Percentiles rank a stretch among this genome's conserved stretches.
These are phyloP conservation scores for Miscanthus lutarioriparius DNA, from an alignment of 176 grass and related monocot species.

Conservation along the genomic window DNA sequence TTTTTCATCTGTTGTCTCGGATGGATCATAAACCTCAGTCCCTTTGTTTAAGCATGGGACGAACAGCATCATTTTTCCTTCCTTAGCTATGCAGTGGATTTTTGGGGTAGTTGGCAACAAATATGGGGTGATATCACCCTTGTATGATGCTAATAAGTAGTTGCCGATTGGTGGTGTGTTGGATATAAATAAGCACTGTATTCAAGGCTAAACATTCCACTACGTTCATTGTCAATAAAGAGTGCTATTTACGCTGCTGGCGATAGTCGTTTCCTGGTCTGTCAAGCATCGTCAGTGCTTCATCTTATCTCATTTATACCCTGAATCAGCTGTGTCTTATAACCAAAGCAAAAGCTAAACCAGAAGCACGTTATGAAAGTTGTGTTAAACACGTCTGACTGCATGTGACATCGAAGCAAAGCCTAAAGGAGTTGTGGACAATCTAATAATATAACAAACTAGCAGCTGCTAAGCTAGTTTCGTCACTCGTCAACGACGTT, in stretches of 20 bases:
- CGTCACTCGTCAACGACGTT: slow-evolving; percentile 26
- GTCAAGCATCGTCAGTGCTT: neutral
- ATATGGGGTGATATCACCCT: slow-evolving; percentile 36
- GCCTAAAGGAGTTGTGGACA: too few relatives aligned
- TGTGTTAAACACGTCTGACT: neutral
- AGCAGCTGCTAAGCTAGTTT: neutral
- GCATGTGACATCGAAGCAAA: neutral
- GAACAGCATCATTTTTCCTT: slow-evolving; percentile 33
- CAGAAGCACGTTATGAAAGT: neutral
- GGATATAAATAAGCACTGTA: slow-evolving; percentile 65
- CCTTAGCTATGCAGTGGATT: slow-evolving; percentile 38
- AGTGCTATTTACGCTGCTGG: neutral
- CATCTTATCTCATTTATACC: neutral
- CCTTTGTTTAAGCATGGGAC: slow-evolving; percentile 23
- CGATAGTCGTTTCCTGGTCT: neutral
- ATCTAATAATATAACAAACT: neutral
- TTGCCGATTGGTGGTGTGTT: slow-evolving; percentile 32
- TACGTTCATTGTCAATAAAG: slow-evolving; percentile 29
- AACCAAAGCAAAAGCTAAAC: neutral
- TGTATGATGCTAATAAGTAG: slow-evolving; percentile 46
- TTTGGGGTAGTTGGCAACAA: slow-evolving; percentile 31
- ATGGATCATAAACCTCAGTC: slow-evolving; percentile 42
- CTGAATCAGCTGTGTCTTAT: neutral
- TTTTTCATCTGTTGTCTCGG: slow-evolving; percentile 47
- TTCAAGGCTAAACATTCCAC: slow-evolving; percentile 29